These are phyloP conservation scores for Cochlearia excelsa DNA, from an alignment of 345 rosid species.

Conservation along the genomic window DNA sequence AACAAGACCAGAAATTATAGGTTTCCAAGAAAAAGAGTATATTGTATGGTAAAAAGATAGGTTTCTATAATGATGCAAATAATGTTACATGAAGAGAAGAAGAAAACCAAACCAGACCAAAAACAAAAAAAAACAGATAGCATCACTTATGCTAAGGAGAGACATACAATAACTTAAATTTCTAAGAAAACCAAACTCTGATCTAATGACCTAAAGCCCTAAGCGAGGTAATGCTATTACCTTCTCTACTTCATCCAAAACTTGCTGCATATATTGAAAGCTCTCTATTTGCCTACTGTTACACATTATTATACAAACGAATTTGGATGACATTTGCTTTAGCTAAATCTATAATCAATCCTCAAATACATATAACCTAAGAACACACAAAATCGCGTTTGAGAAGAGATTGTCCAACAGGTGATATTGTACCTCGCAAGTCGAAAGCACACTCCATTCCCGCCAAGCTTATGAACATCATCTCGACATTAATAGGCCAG, in stretches of 20 bases:
- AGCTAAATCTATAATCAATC: slow-evolving; percentile 19
- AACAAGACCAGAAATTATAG: no score
- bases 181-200: slow-evolving; percentile 4
- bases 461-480: slow-evolving; percentile 32
- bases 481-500: slow-evolving; percentile 69
- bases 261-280: slow-evolving; percentile 34
- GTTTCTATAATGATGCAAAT: slow-evolving; percentile 32
- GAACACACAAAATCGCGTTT: slow-evolving; percentile 27
- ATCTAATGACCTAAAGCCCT: slow-evolving; percentile 28
- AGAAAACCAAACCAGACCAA: slow-evolving; percentile 6
- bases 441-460: slow-evolving; percentile 10
- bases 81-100: slow-evolving; percentile 15
- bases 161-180: slow-evolving; percentile 1
- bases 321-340: slow-evolving; percentile 33
- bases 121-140: slow-evolving; percentile 16
- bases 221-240: slow-evolving; percentile 30
- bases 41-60: neutral
- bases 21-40: no score
- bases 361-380: slow-evolving; percentile 23
- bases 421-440: slow-evolving; percentile 22
- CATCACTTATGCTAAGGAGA: slow-evolving; percentile 21
- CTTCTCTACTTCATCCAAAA: slow-evolving; percentile 47
- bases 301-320: slow-evolving; percentile 32
- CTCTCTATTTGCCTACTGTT: slow-evolving; percentile 30
- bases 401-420: slow-evolving; percentile 24